Conservation (phyloP, 116 monocot species). For the Cymodocea nodosa region DNA sequence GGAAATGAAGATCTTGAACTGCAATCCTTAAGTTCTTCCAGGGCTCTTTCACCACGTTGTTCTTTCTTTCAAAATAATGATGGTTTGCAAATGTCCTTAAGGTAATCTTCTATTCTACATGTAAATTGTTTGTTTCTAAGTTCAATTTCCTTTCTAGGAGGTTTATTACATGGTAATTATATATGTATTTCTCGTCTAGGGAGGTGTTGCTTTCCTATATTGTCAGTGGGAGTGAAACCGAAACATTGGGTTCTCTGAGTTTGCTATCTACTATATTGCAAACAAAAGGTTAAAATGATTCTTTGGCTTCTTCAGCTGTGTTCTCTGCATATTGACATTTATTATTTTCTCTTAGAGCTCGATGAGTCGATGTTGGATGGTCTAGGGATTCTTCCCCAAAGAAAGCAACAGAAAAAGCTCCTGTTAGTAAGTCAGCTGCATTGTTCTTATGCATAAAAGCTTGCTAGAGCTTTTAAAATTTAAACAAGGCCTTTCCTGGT, state of each 20-base stretch:
- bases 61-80: constrained; percentile 13
- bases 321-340: neutral
- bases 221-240: constrained; percentile 45
- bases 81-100: constrained; percentile 26
- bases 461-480: too few species aligned
- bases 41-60: constrained; percentile 5
- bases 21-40: constrained; percentile 7
- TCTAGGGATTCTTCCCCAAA: constrained; percentile 97
- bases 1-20: constrained; percentile 7
- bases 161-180: neutral
- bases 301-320: neutral
- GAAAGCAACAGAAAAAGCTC: constrained; percentile 97
- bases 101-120: constrained; percentile 23
- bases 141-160: too few species aligned
- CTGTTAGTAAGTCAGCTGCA: constrained; percentile 45
- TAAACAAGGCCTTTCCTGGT: too few species aligned
- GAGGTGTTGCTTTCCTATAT: constrained; percentile 69
- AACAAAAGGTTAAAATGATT: constrained; percentile 63
- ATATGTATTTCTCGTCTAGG: constrained; percentile 24
- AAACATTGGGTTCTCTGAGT: constrained; percentile 73
- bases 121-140: too few species aligned
- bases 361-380: constrained; percentile 98
- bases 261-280: constrained; percentile 87
- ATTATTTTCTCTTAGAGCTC: constrained; percentile 45
- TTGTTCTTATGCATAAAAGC: too few species aligned